Base-by-base conservation (phyloP, 306 rosid species). In the Ceratonia siliqua region DNA sequence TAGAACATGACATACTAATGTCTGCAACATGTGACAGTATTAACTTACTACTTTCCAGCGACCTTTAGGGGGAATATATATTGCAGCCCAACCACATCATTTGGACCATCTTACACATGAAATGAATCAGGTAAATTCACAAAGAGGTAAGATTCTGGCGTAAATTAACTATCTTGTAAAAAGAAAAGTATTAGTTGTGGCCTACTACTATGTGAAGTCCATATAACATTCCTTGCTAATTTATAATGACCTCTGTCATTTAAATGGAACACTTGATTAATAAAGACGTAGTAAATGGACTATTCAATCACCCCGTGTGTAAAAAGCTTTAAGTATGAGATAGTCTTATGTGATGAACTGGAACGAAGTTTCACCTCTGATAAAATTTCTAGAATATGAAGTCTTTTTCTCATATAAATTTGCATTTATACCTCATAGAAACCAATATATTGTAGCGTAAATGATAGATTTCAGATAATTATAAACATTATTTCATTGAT, bases 1-100 rank as follows among this genome's bases (percentile, higher is more conserved):
- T 70, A 49, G 59, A 45, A 48, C 70, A 46, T 45, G 48, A 59
- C 63, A 62, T 43, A 53, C 56, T 43, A 22, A 38, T 11, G 20
- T 49, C 61, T 76, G 54, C 74, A 70, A 20, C 45, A 25, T 17
- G 78, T 27, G 58, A 27, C 54, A 57, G 36, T 64, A 52, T 39
- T 63, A 63, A 35, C 62, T 27, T 48, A 56, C 22, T 33, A 33
- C 36, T 46, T 42, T 48, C 27, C 13, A 43, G 56, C 14, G 58
- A 12, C 82, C 38, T 70, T 21, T 35, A 72, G 45, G 57, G 67
- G 11, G 27, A 62, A 68, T 39, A 62, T 10, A 68, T 21, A 13
- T 38, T 30, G 62, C 33, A 53, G 77, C 14, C 14, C 56, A 46
- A 18, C 32, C 39, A 41, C 46, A 56, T 48, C 56, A 58, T 49